phyloP scores from a whole-genome alignment of 2,329 filamentous ascomycete genomes.

The Elsinoe necatrix region DNA sequence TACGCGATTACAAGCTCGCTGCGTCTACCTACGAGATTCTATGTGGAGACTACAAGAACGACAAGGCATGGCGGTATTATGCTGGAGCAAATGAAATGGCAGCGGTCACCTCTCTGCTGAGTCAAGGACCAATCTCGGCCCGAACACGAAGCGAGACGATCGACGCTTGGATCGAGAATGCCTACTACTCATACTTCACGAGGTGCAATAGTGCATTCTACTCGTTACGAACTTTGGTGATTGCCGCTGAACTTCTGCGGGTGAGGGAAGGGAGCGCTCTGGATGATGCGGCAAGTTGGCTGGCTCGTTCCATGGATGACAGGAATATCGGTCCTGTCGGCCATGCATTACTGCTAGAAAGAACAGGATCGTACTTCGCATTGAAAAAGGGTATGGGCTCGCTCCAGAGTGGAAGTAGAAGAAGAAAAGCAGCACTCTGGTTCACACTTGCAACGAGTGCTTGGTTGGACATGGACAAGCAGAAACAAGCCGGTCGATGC shows the following conservation, averaged over 20 bases:
- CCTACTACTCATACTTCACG: constrained; percentile 85
- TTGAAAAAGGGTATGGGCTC: constrained; percentile 61
- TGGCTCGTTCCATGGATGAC: constrained; percentile 67
- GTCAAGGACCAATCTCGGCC: constrained; percentile 56
- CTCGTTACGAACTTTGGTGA: constrained; percentile 65
- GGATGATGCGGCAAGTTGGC: constrained; percentile 84
- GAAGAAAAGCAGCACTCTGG: constrained; percentile 85
- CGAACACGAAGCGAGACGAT: constrained; percentile 74
- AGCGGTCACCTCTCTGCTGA: constrained; percentile 71
- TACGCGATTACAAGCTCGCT: constrained; percentile 90
- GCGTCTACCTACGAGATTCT: constrained; percentile 87
- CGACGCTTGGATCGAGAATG: constrained; percentile 80
- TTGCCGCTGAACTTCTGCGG: constrained; percentile 74
- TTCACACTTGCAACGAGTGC: constrained; percentile 71
- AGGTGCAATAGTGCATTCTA: constrained; percentile 73
- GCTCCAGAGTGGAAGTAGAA: constrained; percentile 60
- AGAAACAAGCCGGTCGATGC: constrained; percentile 67
- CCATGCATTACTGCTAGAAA: constrained; percentile 75
- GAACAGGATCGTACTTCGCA: constrained; percentile 75
- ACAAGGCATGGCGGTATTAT: constrained; percentile 95
- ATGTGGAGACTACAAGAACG: constrained; percentile 79
- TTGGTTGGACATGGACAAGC: constrained; percentile 72
- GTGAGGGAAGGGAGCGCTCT: constrained; percentile 69
- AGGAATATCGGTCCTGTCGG: constrained; percentile 66
- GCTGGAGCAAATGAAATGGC: constrained; percentile 94